Base-by-base conservation (phyloP, 2,329 filamentous ascomycete genomes). In the Nemania diffusa region DNA sequence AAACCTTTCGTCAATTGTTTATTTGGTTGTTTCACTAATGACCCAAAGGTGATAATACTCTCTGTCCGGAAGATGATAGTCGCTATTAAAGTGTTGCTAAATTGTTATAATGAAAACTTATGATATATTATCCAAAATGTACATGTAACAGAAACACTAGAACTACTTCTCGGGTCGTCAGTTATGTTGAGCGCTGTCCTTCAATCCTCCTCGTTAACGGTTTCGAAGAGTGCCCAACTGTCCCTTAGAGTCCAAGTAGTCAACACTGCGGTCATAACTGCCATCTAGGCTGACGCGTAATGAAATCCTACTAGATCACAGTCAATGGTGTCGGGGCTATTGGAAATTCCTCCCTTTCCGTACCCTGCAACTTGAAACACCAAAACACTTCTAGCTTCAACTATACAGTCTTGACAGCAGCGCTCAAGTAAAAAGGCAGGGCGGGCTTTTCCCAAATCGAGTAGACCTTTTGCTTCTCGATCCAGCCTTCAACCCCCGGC, bases 381-480 rank as follows among this genome's bases (percentile, higher is more conserved):
- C 3, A 5, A n/a, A 3, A 26, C n/a, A 8, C 8, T 51, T 48
- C 22, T 0, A 40, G 17, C 3, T 15, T 50, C 37, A 4, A 20
- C 29, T 40, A 59, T 27, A 8, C 5, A 20, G 50, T 55, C 20
- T 48, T 62, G 27, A 4, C n/a, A 17, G 59, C 59, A n/a, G 34
- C 17, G 22, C 27, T 62, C 29, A 62, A 22, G 59, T 62, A 62
- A n/a, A 48, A 53, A 32, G 59, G 59, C 7, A 62, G 13, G 7
- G 44, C 50, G 8, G 73, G 75, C 69, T 83, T 83, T 5, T 80
- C 65, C 82, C 82, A 84, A 42, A 83, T 69, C 5, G 78, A 69
- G 57, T 75, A 82, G n/a, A 78, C 74, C 55, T 74, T 76, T 68
- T 84, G 82, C 6, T 75, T 72, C 15, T 72, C 69, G 7, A 81